These are phyloP conservation scores for Juglanconis sp. DNA, from an alignment of 2,329 filamentous ascomycete species.

Conservation along the genomic window DNA sequence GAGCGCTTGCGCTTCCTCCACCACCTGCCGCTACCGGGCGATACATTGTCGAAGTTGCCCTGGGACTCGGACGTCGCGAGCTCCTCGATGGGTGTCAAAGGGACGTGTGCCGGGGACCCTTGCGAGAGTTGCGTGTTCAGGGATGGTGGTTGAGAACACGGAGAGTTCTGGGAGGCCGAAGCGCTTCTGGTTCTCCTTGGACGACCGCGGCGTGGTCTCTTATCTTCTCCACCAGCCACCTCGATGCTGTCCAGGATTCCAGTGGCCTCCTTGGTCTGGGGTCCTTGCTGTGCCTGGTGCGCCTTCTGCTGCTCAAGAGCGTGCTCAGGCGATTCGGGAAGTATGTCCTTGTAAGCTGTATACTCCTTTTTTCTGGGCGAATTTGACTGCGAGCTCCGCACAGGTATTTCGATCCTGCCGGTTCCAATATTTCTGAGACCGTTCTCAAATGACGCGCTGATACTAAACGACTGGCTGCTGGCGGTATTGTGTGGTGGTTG, in stretches of 20 bases:
- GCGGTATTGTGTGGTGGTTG: neutral
- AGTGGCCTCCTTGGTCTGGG: neutral
- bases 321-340: constrained; percentile 11
- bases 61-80: constrained; percentile 20
- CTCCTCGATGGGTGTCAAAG: constrained; percentile 16
- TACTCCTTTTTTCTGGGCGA: constrained; percentile 14
- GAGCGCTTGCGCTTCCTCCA: constrained; percentile 29
- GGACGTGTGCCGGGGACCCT: neutral
- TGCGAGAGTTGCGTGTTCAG: constrained; percentile 18
- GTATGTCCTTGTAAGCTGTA: constrained; percentile 13
- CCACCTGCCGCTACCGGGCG: constrained; percentile 13
- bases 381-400: constrained; percentile 14
- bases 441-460: constrained; percentile 31
- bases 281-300: neutral
- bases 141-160: neutral
- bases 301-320: neutral
- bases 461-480: constrained; percentile 33
- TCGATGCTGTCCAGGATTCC: constrained; percentile 2
- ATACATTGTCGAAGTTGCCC: constrained; percentile 15
- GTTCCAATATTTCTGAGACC: constrained; percentile 8
- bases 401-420: constrained; percentile 12
- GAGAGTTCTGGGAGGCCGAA: neutral
- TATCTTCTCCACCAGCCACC: constrained; percentile 2
- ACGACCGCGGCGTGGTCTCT: constrained; percentile 8
- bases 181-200: neutral